These are phyloP conservation scores for Syncephalastrum contaminatum DNA, from an alignment of 371 early-diverging fungal species.

Conservation along the genomic window DNA sequence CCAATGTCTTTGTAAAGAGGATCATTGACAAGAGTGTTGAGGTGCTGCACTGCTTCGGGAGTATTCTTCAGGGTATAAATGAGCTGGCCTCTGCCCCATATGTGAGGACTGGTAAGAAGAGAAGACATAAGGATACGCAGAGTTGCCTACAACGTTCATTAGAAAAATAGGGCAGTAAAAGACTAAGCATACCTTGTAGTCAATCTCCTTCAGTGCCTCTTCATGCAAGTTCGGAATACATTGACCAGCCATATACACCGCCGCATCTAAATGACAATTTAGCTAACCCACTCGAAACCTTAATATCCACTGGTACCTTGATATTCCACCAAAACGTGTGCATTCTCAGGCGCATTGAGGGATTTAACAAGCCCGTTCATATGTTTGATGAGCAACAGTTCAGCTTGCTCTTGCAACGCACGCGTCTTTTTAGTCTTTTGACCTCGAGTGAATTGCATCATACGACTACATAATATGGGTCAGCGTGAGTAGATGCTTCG, in stretches of 20 bases:
- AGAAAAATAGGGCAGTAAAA: too few relatives aligned
- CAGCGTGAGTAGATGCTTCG: not conserved
- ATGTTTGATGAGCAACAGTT: conserved; percentile 18
- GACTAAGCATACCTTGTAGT: conserved; percentile 14
- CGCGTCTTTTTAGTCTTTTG: conserved; percentile 30
- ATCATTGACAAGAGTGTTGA: conserved; percentile 16
- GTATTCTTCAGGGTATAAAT: conserved; percentile 18
- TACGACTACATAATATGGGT: conserved; percentile 23
- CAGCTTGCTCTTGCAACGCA: conserved; percentile 13
- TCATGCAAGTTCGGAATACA: conserved; percentile 31
- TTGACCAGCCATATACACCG: conserved; percentile 33
- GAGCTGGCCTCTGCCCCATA: conserved; percentile 27
- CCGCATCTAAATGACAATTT: conserved; percentile 13
- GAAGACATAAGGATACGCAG: conserved; percentile 22
- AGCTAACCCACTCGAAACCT: not conserved
- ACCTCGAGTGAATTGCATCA: conserved; percentile 37
- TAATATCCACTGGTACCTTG: conserved; percentile 29
- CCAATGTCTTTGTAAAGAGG: conserved; percentile 47
- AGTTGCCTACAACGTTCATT: conserved; percentile 2
- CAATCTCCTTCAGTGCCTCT: conserved; percentile 7
- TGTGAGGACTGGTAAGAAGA: conserved; percentile 28
- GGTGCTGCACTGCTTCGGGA: conserved; percentile 6
- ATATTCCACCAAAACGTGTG: conserved; percentile 6
- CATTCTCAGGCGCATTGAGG: conserved; percentile 5
- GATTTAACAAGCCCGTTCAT: conserved; percentile 15